Conservation (phyloP, 1,284 basidiomycete species). For the Heliocybe sulcata region DNA sequence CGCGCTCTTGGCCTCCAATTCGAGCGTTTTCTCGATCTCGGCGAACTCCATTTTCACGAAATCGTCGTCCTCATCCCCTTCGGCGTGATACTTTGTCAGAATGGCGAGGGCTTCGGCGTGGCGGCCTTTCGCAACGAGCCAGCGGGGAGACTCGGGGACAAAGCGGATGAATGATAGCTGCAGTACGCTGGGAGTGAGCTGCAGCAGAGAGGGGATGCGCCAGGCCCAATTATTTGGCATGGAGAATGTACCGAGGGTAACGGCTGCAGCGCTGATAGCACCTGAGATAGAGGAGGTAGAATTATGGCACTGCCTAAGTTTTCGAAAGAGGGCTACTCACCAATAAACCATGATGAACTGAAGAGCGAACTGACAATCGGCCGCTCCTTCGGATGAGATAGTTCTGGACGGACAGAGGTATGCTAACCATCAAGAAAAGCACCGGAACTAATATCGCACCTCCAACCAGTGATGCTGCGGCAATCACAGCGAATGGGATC, state of each 20-base stretch:
- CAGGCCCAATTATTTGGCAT: slow-evolving; percentile 45
- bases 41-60: slow-evolving; percentile 54
- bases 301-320: background rate
- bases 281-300: slow-evolving; percentile 16
- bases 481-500: background rate
- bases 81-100: slow-evolving; percentile 49
- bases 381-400: slow-evolving; percentile 43
- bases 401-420: slow-evolving; percentile 20
- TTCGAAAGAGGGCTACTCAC: slow-evolving; percentile 12
- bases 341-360: slow-evolving; percentile 39
- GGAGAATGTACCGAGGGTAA: slow-evolving; percentile 39
- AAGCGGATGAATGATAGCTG: slow-evolving; percentile 41
- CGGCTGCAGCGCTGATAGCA: slow-evolving; percentile 37
- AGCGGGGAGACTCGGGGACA: slow-evolving; percentile 84
- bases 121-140: slow-evolving; percentile 67
- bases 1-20: slow-evolving; percentile 50
- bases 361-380: slow-evolving; percentile 40
- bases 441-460: slow-evolving; percentile 18
- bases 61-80: slow-evolving; percentile 31
- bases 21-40: slow-evolving; percentile 67
- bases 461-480: background rate
- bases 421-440: background rate
- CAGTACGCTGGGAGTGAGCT: slow-evolving; percentile 38
- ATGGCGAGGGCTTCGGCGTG: slow-evolving; percentile 54
- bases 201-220: slow-evolving; percentile 51